Evolutionary conservation across 306 rosid genomes (phyloP).

Genomic region (Carpinus fangiana): DNA sequence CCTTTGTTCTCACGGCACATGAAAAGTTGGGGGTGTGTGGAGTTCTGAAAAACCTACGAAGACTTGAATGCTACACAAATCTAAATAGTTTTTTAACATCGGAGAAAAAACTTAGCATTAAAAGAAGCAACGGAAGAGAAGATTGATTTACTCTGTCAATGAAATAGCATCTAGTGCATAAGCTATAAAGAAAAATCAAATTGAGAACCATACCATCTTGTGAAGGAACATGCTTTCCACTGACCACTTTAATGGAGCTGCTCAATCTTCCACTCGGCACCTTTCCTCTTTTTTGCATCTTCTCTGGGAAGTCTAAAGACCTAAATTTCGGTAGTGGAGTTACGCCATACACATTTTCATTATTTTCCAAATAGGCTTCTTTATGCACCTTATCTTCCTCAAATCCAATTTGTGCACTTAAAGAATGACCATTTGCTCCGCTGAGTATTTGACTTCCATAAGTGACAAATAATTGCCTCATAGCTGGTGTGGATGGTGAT

Average conservation of each 20-base stretch:
- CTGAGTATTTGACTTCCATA: slow-evolving; percentile 65
- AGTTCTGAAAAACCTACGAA: no score
- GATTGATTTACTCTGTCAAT: neutral
- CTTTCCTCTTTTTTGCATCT: slow-evolving; percentile 37
- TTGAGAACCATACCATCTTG: slow-evolving; percentile 37
- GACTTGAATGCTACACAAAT: neutral
- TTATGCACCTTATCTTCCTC: slow-evolving; percentile 39
- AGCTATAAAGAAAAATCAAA: slow-evolving; percentile 5
- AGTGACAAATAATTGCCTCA: slow-evolving; percentile 54
- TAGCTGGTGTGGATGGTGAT: slow-evolving; percentile 34
- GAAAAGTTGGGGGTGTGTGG: no score
- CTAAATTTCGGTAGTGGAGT: slow-evolving; percentile 42
- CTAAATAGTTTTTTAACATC: neutral
- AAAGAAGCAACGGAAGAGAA: neutral
- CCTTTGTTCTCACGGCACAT: no score
- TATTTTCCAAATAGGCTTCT: slow-evolving; percentile 31
- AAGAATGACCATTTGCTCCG: slow-evolving; percentile 34
- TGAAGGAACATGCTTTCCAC: slow-evolving; percentile 34
- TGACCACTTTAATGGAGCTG: slow-evolving; percentile 28
- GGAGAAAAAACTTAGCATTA: neutral
- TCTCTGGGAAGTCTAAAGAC: slow-evolving; percentile 32
- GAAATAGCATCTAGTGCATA: slow-evolving; percentile 3
- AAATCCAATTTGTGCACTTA: slow-evolving; percentile 32
- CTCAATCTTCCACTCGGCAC: slow-evolving; percentile 37
- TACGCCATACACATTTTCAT: slow-evolving; percentile 41